Base-by-base conservation (phyloP, 331 rosid species). In the Saraca asoca region DNA sequence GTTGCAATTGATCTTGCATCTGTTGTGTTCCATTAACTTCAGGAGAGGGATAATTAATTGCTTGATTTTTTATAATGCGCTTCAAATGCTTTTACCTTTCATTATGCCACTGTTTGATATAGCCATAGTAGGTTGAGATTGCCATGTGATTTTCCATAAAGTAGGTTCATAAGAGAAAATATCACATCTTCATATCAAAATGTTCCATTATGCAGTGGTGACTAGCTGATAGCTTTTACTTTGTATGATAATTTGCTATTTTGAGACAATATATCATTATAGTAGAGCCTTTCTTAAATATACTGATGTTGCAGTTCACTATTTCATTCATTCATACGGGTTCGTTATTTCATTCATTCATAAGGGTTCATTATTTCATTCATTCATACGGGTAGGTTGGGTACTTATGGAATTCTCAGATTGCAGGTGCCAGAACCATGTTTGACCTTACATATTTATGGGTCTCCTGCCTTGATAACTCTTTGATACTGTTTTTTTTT, bases 81-180 rank as follows among this genome's bases (percentile, higher is more conserved):
- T 37, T 9, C 5, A 11, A 18, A 6, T 62, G 59, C 54, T 68
- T 51, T 73, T 34, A 29, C 31, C 12, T 66, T 5, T 43, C 9
- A 31, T 52, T 13, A 48, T 38, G 5, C n/a, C 9, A 31, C 54
- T 13, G 38, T 24, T 3, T 11, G 17, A 62, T 45, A 35, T 33
- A 11, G 20, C 62, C 2, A 11, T 24, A 1, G 3, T n/a, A 41
- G 42, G 46, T 61, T 61, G 17, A 44, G 42, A 62, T 12, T 44
- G 44, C n/a, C 35, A 24, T 63, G 70, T n/a, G 12, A 53, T 57
- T 74, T 37, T 74, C 19, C 34, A 42, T 18, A 34, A 75, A 16
- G 24, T 12, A 69, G 57, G 61, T 13, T 43, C 33, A 46, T 19
- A 18, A 39, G 16, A 53, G 62, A 29, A 64, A 46, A 64, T 75